phyloP scores from a whole-genome alignment of 1,139 yeast species.

The Yamadazyma songkhlaensis region DNA sequence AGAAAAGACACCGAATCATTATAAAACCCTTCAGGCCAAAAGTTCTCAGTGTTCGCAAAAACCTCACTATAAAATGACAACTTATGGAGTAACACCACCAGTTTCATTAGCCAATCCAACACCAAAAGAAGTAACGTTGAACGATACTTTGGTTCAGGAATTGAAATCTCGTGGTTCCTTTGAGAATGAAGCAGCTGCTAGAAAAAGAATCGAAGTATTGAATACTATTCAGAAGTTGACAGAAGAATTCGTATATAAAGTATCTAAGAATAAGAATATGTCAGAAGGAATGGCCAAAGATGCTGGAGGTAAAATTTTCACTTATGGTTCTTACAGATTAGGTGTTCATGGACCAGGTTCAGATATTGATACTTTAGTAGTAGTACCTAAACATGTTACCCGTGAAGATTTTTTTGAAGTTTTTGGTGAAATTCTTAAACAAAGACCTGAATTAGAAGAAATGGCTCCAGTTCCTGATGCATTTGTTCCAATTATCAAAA shows the following conservation, averaged over 20 bases:
- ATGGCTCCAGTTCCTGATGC: slow-evolving; percentile 95
- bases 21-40: too few relatives aligned
- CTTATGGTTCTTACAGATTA: slow-evolving; percentile 89
- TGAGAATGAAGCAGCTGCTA: slow-evolving; percentile 80
- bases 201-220: slow-evolving; percentile 73
- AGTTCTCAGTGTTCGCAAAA: neutral
- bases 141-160: slow-evolving; percentile 75
- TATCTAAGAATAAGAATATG: slow-evolving; percentile 81
- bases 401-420: slow-evolving; percentile 85
- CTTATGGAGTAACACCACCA: slow-evolving; percentile 87
- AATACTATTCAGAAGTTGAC: slow-evolving; percentile 66
- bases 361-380: slow-evolving; percentile 93
- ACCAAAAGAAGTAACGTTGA: slow-evolving; percentile 69
- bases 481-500: slow-evolving; percentile 89
- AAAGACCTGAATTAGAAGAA: slow-evolving; percentile 80
- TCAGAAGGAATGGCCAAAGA: slow-evolving; percentile 96
- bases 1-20: neutral
- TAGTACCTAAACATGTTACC: slow-evolving; percentile 93
- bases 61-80: slow-evolving; percentile 18
- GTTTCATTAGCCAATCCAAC: slow-evolving; percentile 84
- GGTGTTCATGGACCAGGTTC: slow-evolving; percentile 99
- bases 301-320: slow-evolving; percentile 95
- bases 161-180: slow-evolving; percentile 84
- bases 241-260: slow-evolving; percentile 78
- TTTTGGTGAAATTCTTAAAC: slow-evolving; percentile 63